Conservation (phyloP, 306 rosid genomes). For the Casuarina glauca region DNA sequence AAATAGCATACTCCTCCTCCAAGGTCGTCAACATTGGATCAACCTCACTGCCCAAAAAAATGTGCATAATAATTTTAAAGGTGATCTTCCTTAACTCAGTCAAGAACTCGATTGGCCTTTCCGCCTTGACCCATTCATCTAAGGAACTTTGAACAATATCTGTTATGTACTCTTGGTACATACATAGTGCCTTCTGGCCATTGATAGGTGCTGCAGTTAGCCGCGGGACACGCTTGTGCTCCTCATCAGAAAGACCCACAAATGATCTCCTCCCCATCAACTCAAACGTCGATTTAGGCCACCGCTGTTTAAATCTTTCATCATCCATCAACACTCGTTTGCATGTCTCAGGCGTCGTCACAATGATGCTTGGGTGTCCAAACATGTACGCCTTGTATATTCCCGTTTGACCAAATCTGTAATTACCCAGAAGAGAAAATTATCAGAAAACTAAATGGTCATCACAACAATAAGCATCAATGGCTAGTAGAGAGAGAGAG, state of each 20-base stretch:
- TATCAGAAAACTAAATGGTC: too few species aligned
- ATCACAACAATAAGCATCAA: too few species aligned
- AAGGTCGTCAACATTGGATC: conserved; percentile 61
- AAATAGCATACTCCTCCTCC: conserved; percentile 69
- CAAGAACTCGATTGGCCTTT: conserved; percentile 69
- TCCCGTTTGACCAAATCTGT: conserved; percentile 69
- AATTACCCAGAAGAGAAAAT: background rate
- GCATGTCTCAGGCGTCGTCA: conserved; percentile 69
- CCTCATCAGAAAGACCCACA: conserved; percentile 56
- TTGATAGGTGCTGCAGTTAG: conserved; percentile 77
- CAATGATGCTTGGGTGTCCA: conserved; percentile 71
- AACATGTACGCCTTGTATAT: conserved; percentile 80
- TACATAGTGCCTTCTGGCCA: conserved; percentile 65
- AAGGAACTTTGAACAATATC: conserved; percentile 44
- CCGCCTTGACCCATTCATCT: conserved; percentile 55
- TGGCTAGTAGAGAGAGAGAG: background rate
- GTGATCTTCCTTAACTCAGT: conserved; percentile 68
- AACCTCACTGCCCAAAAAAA: conserved; percentile 73
- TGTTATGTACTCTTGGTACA: conserved; percentile 63
- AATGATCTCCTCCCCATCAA: conserved; percentile 84
- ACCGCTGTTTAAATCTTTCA: conserved; percentile 60
- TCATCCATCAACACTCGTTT: conserved; percentile 73
- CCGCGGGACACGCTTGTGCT: conserved; percentile 74
- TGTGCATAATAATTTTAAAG: conserved; percentile 72
- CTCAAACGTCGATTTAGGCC: conserved; percentile 75